Evolutionary conservation across 495 filamentous ascomycete genomes (phyloP), one percentile per base, ranked within the genome.

Genomic region (Lophium mytilinum): DNA sequence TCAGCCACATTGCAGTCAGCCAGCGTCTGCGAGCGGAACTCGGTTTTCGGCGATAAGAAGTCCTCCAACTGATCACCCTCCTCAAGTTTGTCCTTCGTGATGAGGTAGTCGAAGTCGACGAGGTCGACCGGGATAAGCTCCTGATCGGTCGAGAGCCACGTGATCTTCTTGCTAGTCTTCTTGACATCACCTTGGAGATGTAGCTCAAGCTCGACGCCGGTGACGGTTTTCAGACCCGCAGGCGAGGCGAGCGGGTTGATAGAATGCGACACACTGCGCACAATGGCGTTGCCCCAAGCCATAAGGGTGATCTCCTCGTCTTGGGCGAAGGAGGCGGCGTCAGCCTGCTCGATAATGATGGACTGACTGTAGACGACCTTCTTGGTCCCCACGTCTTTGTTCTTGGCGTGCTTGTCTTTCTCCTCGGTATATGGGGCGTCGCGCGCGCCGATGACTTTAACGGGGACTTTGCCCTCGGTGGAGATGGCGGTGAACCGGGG

Each of bases 281-380:
- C 85, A 56, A 93, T 81, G 33, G 89, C 91, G 60, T 96, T 96
- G 62, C 91, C 91, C 91, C 91, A 96, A 67, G 83, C 85, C 91
- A 96, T 96, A 24, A 96, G 77, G 0, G 91, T 96, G 63, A 96
- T 88, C 69, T 96, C 91, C 74, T 96, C 91, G 62, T 87, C 84
- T 56, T 86, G 80, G 62, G 80, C 83, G 75, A 95, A 93, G 47
- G 75, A 78, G 70, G 86, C 81, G 57, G 86, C 90, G 63, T 96
- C 91, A 43, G 78, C 86, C 71, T 96, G 91, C 66, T 95, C 91
- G 43, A 96, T 73, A 34, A 93, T 69, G 57, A 96, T 75, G 21
- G 80, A 75, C 49, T 77, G 72, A 63, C 83, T 86, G 68, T 83
- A 93, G 10, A 79, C 78, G 4, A 95, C 88, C 70, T 88, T 88